Evolutionary conservation across 306 rosid species (phyloP), one percentile per base, ranked within the genome.

Genomic region (Rosa multiflora): DNA sequence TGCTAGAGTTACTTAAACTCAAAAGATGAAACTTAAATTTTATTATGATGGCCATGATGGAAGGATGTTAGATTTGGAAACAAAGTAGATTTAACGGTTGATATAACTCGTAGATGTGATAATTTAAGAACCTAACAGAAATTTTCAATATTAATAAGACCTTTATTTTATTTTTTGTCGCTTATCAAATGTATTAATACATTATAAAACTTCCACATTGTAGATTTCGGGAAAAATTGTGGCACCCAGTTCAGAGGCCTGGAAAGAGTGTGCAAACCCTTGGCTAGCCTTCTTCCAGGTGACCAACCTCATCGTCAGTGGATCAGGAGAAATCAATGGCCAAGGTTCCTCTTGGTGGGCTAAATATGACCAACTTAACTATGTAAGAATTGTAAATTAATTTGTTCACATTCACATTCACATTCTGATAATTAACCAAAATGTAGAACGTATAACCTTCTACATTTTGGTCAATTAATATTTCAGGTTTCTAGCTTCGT

Each of bases 251-350:
- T 26, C n/a, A 12, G 51, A 59, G 23, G 72, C 20, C 58, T 78
- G 69, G 70, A 32, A 44, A 44, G 32, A 18, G 12, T 43, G 51
- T 10, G 12, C 0, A 17, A 8, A 59, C 13, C 2, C 2, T n/a
- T 71, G 82, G 77, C 4, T 79, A 79, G 2, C 47, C 1, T 71
- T 79, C 39, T 43, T 39, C 13, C 5, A 59, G 5, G 67, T 79
- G 21, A 59, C 10, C 5, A 72, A 72, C 29, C 82, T 79, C 64
- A 47, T n/a, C 48, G 42, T 71, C 6, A 35, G 37, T 44, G 77
- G 72, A 58, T 14, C 51, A 1, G 82, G 77, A 79, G 76, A 70
- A 37, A 70, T 79, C 20, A 32, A 71, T 11, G 82, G 82, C 10
- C 4, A 59, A 0, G 77, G 82, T 56, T 32, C 61, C 17, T 37